A percentile compares a stretch with the other conserved stretches of the same genome.
These are phyloP conservation scores for Scutellaria barbata DNA, from an alignment of 257 asterid genomes.

Conservation along the genomic window DNA sequence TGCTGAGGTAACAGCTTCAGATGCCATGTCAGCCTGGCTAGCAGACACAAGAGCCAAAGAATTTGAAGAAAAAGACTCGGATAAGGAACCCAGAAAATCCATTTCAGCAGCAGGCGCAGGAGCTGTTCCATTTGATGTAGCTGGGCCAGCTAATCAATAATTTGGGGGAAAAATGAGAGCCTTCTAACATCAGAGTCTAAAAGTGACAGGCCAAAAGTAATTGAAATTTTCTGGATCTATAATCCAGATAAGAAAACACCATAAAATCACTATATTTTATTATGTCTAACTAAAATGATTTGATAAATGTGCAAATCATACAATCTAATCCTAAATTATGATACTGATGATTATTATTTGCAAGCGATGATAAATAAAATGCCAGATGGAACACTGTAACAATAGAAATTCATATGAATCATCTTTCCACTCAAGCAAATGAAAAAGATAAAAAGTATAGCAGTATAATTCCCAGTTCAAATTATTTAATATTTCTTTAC, in stretches of 20 bases:
- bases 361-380: neutral
- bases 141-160: slow-evolving; percentile 57
- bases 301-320: neutral
- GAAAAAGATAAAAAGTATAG: slow-evolving; percentile 21
- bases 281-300: slow-evolving; percentile 1
- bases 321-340: slow-evolving; percentile 3
- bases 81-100: slow-evolving; percentile 77
- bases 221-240: neutral
- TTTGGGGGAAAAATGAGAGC: slow-evolving; percentile 5
- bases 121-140: slow-evolving; percentile 51
- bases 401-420: slow-evolving; percentile 24
- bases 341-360: neutral
- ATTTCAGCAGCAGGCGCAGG: slow-evolving; percentile 56
- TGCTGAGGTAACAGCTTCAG: slow-evolving; percentile 55
- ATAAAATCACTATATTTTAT: neutral
- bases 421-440: slow-evolving; percentile 11
- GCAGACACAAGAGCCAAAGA: slow-evolving; percentile 78
- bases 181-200: slow-evolving; percentile 16
- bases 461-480: slow-evolving; percentile 19
- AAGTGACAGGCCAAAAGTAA: neutral
- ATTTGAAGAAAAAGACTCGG: slow-evolving; percentile 64
- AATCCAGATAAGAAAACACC: neutral
- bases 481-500: slow-evolving; percentile 45
- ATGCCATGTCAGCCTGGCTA: slow-evolving; percentile 39
- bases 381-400: neutral